Evolutionary conservation across 2,329 filamentous ascomycete species (phyloP).

Genomic region (Ustilaginoidea virens): DNA sequence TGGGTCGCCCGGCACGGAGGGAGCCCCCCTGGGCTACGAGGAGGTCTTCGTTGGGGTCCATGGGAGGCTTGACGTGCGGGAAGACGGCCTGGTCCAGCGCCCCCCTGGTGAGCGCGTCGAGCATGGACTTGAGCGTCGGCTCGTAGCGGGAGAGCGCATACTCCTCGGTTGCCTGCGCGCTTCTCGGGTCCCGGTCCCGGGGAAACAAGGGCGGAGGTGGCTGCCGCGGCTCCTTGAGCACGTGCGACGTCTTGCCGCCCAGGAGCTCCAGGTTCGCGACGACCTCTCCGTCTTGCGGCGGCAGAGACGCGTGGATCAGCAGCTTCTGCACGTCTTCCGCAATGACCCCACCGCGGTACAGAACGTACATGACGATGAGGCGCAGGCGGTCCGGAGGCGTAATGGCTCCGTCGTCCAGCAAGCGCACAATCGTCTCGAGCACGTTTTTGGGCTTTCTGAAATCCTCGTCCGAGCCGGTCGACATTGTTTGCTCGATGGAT

Average conservation of each 20-base stretch:
- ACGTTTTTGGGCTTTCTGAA: constrained; percentile 81
- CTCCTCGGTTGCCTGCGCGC: constrained; percentile 49
- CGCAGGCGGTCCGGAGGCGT: constrained; percentile 61
- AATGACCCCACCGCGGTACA: constrained; percentile 77
- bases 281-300: constrained; percentile 54
- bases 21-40: constrained; percentile 50
- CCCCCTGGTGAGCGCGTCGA: constrained; percentile 58
- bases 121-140: constrained; percentile 64
- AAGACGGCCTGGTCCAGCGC: constrained; percentile 51
- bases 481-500: constrained; percentile 75
- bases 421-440: constrained; percentile 66
- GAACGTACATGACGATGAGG: constrained; percentile 69
- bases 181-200: constrained; percentile 46
- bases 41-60: constrained; percentile 45
- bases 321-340: constrained; percentile 72
- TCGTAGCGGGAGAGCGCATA: constrained; percentile 79
- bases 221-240: constrained; percentile 61
- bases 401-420: constrained; percentile 75
- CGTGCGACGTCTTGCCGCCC: constrained; percentile 54
- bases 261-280: constrained; percentile 69
- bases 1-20: constrained; percentile 79
- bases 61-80: constrained; percentile 57
- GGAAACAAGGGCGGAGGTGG: constrained; percentile 55
- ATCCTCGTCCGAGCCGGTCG: constrained; percentile 87
- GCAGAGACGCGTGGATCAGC: constrained; percentile 67